These are phyloP conservation scores for Phytophthora cactorum DNA, from an alignment of 352 stramenopile genomes.

Conservation along the genomic window DNA sequence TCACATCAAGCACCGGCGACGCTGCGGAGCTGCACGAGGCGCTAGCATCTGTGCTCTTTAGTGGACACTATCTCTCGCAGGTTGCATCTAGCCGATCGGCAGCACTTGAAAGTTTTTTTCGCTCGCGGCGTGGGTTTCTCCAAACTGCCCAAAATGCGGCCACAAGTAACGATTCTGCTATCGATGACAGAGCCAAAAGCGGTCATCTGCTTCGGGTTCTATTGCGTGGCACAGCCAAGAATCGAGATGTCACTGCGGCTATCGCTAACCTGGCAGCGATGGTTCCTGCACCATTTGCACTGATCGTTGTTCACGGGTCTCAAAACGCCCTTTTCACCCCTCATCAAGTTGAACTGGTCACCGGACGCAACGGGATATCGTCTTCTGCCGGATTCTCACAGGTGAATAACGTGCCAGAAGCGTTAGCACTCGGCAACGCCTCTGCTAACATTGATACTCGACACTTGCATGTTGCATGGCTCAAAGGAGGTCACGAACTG, in stretches of 20 bases:
- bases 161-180: not conserved
- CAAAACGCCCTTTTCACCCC: constrained; percentile 53
- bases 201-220: constrained; percentile 44
- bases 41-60: constrained; percentile 53
- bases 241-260: constrained; percentile 28
- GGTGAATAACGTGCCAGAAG: constrained; percentile 17
- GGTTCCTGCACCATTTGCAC: constrained; percentile 39
- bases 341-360: constrained; percentile 42
- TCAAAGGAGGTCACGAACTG: constrained; percentile 80
- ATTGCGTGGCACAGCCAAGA: constrained; percentile 59
- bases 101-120: constrained; percentile 63
- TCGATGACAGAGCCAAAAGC: constrained; percentile 13
- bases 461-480: constrained; percentile 65
- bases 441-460: constrained; percentile 8
- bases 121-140: constrained; percentile 52
- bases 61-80: constrained; percentile 69
- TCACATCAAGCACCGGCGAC: constrained; percentile 6
- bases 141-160: constrained; percentile 14
- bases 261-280: constrained; percentile 40
- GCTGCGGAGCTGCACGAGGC: constrained; percentile 59
- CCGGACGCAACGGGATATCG: not conserved
- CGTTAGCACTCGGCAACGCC: constrained; percentile 11
- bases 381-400: constrained; percentile 12
- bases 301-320: constrained; percentile 69
- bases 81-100: constrained; percentile 45